These are phyloP conservation scores for Globisporangium uncinulatum DNA, from an alignment of 352 stramenopile genomes.

Conservation along the genomic window DNA sequence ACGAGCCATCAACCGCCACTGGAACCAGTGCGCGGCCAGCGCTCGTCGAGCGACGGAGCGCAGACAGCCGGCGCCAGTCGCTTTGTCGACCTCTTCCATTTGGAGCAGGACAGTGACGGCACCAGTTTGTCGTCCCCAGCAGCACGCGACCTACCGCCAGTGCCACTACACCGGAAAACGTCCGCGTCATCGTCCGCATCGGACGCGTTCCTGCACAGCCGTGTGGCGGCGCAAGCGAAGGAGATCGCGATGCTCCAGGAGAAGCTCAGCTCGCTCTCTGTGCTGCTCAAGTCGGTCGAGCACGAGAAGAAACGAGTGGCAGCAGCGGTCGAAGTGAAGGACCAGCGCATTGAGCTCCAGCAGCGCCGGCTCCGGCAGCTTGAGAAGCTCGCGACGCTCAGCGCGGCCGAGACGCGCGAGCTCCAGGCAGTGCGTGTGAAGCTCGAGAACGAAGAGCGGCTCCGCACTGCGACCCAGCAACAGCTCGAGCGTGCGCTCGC, in stretches of 20 bases:
- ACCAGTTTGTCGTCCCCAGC: neutral
- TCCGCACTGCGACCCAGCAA: constrained; percentile 29
- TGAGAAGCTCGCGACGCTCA: constrained; percentile 48
- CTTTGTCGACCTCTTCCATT: constrained; percentile 16
- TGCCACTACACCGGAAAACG: neutral
- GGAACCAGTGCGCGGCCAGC: neutral
- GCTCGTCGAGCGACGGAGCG: constrained; percentile 6
- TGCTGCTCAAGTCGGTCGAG: constrained; percentile 54
- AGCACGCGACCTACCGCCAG: neutral
- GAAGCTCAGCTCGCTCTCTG: constrained; percentile 58
- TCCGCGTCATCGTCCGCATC: neutral
- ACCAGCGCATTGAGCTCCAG: constrained; percentile 66
- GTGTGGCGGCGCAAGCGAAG: constrained; percentile 54
- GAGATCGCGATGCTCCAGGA: constrained; percentile 68
- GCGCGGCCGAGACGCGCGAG: constrained; percentile 40
- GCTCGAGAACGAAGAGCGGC: constrained; percentile 43
- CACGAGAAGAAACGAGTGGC: constrained; percentile 57
- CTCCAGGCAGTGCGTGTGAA: constrained; percentile 35
- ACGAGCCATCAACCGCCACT: neutral
- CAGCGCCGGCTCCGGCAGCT: constrained; percentile 59
- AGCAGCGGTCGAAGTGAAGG: constrained; percentile 63
- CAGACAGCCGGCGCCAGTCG: constrained; percentile 2
- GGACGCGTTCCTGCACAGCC: constrained; percentile 46
- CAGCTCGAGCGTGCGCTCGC: constrained; percentile 28
- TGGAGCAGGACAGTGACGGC: constrained; percentile 2